A percentile compares a stretch with the other conserved stretches of the same genome.
Conservation (phyloP, 225 moss, liverwort and hornwort species). For the Asterella californica region DNA sequence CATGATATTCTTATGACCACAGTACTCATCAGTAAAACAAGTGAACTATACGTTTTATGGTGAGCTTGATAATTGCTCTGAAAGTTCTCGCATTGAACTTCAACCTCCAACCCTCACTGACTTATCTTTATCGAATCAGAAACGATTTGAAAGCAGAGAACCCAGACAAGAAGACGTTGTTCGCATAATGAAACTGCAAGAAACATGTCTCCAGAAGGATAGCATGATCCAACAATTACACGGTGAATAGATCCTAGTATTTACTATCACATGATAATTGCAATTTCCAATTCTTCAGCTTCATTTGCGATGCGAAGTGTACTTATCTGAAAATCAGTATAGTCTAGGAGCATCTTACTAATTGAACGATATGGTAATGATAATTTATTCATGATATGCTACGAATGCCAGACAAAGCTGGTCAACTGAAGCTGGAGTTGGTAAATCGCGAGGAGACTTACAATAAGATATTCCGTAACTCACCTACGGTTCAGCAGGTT, state of each 20-base stretch:
- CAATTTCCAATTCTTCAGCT: too few species aligned
- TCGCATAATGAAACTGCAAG: constrained; percentile 35
- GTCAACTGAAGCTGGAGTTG: constrained; percentile 40
- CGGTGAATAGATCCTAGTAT: constrained; percentile 14
- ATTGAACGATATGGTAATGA: not conserved
- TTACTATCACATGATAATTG: not conserved
- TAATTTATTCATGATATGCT: too few species aligned
- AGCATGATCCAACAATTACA: constrained; percentile 33
- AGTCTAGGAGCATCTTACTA: not conserved
- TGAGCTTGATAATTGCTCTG: not conserved
- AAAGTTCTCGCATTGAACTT: not conserved
- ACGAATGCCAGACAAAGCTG: constrained; percentile 33
- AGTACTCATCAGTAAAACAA: too few species aligned
- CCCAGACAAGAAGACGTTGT: constrained; percentile 43
- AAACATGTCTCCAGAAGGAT: constrained; percentile 41
- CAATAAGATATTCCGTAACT: constrained; percentile 45
- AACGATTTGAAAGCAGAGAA: constrained; percentile 43
- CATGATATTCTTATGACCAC: too few species aligned
- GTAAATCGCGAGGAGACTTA: constrained; percentile 48
- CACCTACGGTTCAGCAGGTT: constrained; percentile 42
- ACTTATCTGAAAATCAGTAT: not conserved
- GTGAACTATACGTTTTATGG: not conserved
- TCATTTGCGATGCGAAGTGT: too few species aligned
- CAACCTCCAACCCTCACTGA: not conserved
- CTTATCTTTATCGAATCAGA: constrained; percentile 15